A percentile compares a stretch with the other conserved stretches of the same genome.
Evolutionary conservation across 495 filamentous ascomycete species (phyloP).

Genomic region (Xylaria nigripes): DNA sequence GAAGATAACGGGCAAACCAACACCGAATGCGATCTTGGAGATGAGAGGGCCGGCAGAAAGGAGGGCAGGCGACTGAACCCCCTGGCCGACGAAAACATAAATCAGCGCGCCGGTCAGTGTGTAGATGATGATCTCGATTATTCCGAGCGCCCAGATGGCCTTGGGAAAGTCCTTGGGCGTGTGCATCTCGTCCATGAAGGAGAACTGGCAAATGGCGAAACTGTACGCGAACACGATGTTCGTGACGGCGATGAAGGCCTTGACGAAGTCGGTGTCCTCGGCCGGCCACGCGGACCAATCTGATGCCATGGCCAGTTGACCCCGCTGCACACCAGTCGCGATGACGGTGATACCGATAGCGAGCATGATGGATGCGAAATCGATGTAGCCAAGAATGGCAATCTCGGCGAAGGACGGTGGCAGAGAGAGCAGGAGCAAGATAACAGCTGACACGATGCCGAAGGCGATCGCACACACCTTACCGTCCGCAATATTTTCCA

Average conservation of each 20-base stretch:
- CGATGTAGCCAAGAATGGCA: conserved; percentile 54
- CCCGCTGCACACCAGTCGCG: conserved; percentile 48
- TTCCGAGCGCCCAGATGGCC: conserved; percentile 56
- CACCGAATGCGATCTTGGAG: conserved; percentile 67
- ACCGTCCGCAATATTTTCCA: conserved; percentile 57
- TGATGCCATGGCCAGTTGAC: conserved; percentile 28
- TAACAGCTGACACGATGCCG: conserved; percentile 52
- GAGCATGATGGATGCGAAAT: conserved; percentile 55
- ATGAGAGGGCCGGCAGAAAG: conserved; percentile 52
- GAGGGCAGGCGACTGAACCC: conserved; percentile 62
- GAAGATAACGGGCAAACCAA: conserved; percentile 75
- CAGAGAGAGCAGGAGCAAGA: conserved; percentile 54
- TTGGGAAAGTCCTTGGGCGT: conserved; percentile 58
- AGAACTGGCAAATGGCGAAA: conserved; percentile 65
- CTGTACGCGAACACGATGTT: conserved; percentile 72
- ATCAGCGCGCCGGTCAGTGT: conserved; percentile 58
- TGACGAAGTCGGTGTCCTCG: conserved; percentile 28
- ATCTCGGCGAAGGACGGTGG: conserved; percentile 47
- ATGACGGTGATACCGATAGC: conserved; percentile 64
- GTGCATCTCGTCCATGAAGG: conserved; percentile 70
- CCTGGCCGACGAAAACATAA: conserved; percentile 63
- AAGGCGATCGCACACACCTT: conserved; percentile 62
- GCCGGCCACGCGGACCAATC: conserved; percentile 39
- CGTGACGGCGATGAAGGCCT: conserved; percentile 56
- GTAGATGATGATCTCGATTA: conserved; percentile 61